These are phyloP conservation scores for Beauveria australis DNA, from an alignment of 2,329 filamentous ascomycete genomes.

Conservation along the genomic window DNA sequence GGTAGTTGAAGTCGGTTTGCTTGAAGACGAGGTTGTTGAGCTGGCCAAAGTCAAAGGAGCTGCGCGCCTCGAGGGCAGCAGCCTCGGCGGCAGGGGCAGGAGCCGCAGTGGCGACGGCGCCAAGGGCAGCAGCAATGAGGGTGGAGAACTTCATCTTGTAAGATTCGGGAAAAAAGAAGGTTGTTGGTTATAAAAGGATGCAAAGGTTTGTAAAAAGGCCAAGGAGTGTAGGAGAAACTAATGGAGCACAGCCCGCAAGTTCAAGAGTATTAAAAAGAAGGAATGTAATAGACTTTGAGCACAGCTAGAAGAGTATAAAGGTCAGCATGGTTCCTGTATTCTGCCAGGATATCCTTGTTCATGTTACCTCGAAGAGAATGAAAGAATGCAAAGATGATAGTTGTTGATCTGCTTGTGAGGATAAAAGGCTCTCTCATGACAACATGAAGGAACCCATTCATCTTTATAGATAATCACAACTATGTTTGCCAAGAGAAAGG, in stretches of 20 bases:
- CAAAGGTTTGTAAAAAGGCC: slow-evolving; percentile 8
- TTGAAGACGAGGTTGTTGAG: slow-evolving; percentile 34
- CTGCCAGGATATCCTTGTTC: neutral
- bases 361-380: slow-evolving; percentile 10
- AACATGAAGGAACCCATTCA: neutral
- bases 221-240: slow-evolving; percentile 19
- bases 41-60: slow-evolving; percentile 30
- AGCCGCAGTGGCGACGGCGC: slow-evolving; percentile 35
- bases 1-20: slow-evolving; percentile 35
- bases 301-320: neutral
- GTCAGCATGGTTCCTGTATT: neutral
- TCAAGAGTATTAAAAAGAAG: slow-evolving; percentile 13
- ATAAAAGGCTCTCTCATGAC: slow-evolving; percentile 12
- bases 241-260: slow-evolving; percentile 18
- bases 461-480: neutral
- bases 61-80: slow-evolving; percentile 29
- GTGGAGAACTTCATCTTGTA: slow-evolving; percentile 38
- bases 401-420: slow-evolving; percentile 2
- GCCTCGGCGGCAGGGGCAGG: slow-evolving; percentile 24
- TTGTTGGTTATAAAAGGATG: slow-evolving; percentile 13
- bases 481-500: neutral
- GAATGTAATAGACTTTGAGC: slow-evolving; percentile 12
- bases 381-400: neutral
- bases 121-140: slow-evolving; percentile 36
- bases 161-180: slow-evolving; percentile 15